phyloP scores from a whole-genome alignment of 768 basidiomycete species.

The Auriculariales sp. region DNA sequence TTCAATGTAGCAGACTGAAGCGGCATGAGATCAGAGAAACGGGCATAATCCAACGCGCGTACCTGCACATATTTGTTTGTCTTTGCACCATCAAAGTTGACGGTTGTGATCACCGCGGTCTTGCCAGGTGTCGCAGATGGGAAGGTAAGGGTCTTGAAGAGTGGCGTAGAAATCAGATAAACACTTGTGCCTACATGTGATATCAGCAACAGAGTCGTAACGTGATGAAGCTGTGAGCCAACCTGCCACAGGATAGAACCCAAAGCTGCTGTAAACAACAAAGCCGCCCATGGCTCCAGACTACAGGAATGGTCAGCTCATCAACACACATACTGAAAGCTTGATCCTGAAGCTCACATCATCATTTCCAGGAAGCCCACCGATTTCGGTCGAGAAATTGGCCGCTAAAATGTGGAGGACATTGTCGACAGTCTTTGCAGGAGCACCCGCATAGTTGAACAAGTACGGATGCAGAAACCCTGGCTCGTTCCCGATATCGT shows the following conservation, averaged over 20 bases:
- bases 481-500: neutral
- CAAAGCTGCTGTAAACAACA: constrained; percentile 8
- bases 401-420: constrained; percentile 4
- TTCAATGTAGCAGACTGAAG: constrained; percentile 11
- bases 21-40: too few relatives aligned
- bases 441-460: constrained; percentile 10
- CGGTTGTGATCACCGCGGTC: constrained; percentile 6
- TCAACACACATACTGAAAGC: neutral
- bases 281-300: constrained; percentile 8
- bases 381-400: constrained; percentile 3
- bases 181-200: constrained; percentile 1
- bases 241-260: constrained; percentile 10
- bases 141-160: constrained; percentile 8
- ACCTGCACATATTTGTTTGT: constrained; percentile 9
- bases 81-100: constrained; percentile 8
- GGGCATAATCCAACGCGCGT: too few relatives aligned
- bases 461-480: constrained; percentile 2
- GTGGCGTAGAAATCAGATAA: constrained; percentile 9
- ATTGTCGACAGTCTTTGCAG: constrained; percentile 10
- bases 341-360: constrained; percentile 7
- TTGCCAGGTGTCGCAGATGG: constrained; percentile 6
- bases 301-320: neutral
- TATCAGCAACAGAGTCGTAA: neutral
- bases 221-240: neutral
- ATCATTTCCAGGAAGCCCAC: constrained; percentile 10